Evolutionary conservation across 2,329 filamentous ascomycete species (phyloP).

Genomic region (Diaporthe nobilis): DNA sequence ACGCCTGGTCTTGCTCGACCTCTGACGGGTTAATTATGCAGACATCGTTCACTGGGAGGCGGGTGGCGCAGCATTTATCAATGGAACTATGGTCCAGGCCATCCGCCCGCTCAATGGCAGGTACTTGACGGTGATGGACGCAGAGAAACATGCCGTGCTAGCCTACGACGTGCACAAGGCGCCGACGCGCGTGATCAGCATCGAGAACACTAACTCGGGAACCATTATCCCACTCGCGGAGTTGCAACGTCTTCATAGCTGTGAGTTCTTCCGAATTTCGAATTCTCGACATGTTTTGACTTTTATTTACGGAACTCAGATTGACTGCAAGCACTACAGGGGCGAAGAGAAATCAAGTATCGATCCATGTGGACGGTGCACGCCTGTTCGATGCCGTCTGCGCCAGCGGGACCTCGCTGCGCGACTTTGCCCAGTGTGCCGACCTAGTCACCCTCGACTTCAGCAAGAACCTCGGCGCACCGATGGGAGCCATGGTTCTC

Average conservation of each 20-base stretch:
- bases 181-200: slow-evolving; percentile 57
- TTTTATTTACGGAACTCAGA: fast-evolving
- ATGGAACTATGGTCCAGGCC: slow-evolving; percentile 73
- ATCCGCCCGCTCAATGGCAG: slow-evolving; percentile 54
- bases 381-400: slow-evolving; percentile 86
- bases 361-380: slow-evolving; percentile 82
- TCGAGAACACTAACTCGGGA: slow-evolving; percentile 55
- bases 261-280: not conserved
- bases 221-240: slow-evolving; percentile 21
- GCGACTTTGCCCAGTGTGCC: slow-evolving; percentile 70
- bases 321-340: not conserved
- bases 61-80: slow-evolving; percentile 71
- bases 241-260: not conserved
- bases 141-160: slow-evolving; percentile 51
- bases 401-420: slow-evolving; percentile 75
- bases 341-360: not conserved
- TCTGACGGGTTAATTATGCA: slow-evolving; percentile 52
- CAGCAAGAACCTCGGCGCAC: slow-evolving; percentile 86
- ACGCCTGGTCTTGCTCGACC: not conserved
- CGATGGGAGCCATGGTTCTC: slow-evolving; percentile 82
- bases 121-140: slow-evolving; percentile 60
- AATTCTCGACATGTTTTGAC: not conserved
- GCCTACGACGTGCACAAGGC: slow-evolving; percentile 60
- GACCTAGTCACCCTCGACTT: slow-evolving; percentile 86
- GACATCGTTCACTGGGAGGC: slow-evolving; percentile 76